Evolutionary conservation across 2,329 filamentous ascomycete species (phyloP).

Genomic region (Raffaelea ambrosiae): DNA sequence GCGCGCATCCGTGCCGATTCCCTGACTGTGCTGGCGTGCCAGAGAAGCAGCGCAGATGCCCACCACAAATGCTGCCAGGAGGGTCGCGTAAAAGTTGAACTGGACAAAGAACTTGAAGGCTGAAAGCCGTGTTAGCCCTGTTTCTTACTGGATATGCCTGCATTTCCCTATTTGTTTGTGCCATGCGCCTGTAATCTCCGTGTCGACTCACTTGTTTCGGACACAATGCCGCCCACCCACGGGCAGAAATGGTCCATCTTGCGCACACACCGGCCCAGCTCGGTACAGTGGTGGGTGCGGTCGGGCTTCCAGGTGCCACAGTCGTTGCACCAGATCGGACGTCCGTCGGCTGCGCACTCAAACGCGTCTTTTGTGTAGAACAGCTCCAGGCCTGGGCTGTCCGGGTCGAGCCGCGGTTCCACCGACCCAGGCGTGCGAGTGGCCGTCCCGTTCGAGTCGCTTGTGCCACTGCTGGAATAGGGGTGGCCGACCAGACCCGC

Average conservation of each 20-base stretch:
- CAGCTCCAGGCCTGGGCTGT: conserved; percentile 59
- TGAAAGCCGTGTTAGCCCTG: conserved; percentile 19
- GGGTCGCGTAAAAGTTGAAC: conserved; percentile 64
- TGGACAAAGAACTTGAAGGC: conserved; percentile 90
- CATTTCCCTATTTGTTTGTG: too few species aligned
- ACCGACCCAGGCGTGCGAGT: conserved; percentile 2
- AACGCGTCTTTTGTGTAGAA: conserved; percentile 83
- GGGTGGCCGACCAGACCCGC: conserved; percentile 4
- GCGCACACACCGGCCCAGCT: conserved; percentile 69
- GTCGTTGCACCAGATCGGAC: conserved; percentile 77
- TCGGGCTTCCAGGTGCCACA: conserved; percentile 87
- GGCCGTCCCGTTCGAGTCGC: not conserved
- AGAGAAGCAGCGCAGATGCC: conserved; percentile 48
- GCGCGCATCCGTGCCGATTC: conserved; percentile 28
- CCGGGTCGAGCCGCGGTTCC: conserved; percentile 38
- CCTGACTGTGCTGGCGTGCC: conserved; percentile 27
- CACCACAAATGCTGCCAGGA: conserved; percentile 59
- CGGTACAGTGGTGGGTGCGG: conserved; percentile 76
- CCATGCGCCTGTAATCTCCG: too few species aligned
- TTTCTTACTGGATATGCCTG: not conserved
- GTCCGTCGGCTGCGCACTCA: conserved; percentile 71
- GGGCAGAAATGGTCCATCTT: conserved; percentile 97
- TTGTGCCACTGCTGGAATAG: not conserved
- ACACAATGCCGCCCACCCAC: conserved; percentile 90
- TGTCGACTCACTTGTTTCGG: conserved; percentile 57